Evolutionary conservation across 306 rosid genomes (phyloP).

Genomic region (Cyclanthera cordifolia): DNA sequence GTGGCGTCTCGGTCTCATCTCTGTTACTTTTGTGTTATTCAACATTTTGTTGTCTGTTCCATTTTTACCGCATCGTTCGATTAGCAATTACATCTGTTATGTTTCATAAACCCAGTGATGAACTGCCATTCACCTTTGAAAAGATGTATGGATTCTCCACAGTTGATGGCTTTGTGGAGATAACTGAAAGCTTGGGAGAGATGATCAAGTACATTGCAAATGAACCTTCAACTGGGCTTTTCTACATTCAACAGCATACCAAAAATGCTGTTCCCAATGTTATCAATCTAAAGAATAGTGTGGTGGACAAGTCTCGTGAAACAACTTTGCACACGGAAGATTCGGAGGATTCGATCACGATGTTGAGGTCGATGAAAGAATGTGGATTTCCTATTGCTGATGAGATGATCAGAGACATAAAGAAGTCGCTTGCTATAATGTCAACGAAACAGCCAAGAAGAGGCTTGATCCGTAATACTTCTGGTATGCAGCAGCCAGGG

Average conservation of each 20-base stretch:
- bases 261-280: conserved; percentile 68
- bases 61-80: background rate
- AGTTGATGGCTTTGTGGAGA: conserved; percentile 78
- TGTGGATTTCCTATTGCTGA: conserved; percentile 59
- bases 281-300: conserved; percentile 32
- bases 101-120: conserved; percentile 34
- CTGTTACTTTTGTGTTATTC: background rate
- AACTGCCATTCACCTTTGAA: conserved; percentile 30
- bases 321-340: conserved; percentile 62
- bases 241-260: conserved; percentile 75
- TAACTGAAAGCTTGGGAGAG: conserved; percentile 65
- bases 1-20: background rate
- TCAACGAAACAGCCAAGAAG: conserved; percentile 53
- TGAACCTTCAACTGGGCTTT: conserved; percentile 88
- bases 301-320: conserved; percentile 48
- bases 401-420: conserved; percentile 74
- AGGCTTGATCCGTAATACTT: conserved; percentile 36
- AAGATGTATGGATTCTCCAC: conserved; percentile 83
- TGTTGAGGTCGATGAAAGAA: conserved; percentile 65
- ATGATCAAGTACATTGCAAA: conserved; percentile 73
- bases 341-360: conserved; percentile 62
- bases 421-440: conserved; percentile 48
- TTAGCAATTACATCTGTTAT: conserved; percentile 18
- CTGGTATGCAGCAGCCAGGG: conserved; percentile 22
- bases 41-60: background rate